phyloP scores from a whole-genome alignment of 2,329 filamentous ascomycete genomes.

The Colletotrichum orchidophilum region DNA sequence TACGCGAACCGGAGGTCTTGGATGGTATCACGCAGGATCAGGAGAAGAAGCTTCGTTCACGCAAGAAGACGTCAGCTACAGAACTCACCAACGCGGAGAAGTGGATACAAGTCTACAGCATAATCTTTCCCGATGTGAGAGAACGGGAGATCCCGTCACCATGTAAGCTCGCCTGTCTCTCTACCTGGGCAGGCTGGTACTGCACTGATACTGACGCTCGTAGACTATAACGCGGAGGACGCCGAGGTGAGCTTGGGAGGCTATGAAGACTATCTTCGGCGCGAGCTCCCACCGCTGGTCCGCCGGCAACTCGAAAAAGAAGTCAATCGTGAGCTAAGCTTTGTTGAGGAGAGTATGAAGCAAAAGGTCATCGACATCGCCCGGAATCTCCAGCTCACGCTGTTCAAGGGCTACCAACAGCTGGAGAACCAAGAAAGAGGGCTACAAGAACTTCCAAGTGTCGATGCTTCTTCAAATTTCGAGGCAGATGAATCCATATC shows the following conservation, averaged over 20 bases:
- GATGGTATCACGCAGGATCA: constrained; percentile 50
- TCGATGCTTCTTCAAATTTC: background rate
- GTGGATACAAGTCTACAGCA: constrained; percentile 48
- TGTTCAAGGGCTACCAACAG: constrained; percentile 37
- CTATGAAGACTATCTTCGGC: constrained; percentile 41
- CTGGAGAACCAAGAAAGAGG: constrained; percentile 17
- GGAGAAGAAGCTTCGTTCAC: constrained; percentile 44
- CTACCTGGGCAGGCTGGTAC: accelerated
- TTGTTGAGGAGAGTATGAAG: constrained; percentile 39
- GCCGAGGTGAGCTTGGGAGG: constrained; percentile 38
- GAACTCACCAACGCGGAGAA: constrained; percentile 48
- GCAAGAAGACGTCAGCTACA: constrained; percentile 40
- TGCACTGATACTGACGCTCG: background rate
- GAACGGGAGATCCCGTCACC: constrained; percentile 35
- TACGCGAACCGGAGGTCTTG: constrained; percentile 37
- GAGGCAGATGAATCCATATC: background rate
- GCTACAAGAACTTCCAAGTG: background rate
- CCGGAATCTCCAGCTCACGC: constrained; percentile 34
- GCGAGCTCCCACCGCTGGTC: constrained; percentile 45
- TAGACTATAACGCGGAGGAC: constrained; percentile 45
- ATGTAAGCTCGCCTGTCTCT: constrained; percentile 6
- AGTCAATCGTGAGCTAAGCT: constrained; percentile 38
- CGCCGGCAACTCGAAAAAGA: constrained; percentile 43
- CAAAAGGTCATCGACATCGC: constrained; percentile 38
- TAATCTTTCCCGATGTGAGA: constrained; percentile 46